Percentiles rank a stretch among this genome's conserved stretches.
phyloP scores from a whole-genome alignment of 2,329 filamentous ascomycete species.

The Phialophora macrospora region DNA sequence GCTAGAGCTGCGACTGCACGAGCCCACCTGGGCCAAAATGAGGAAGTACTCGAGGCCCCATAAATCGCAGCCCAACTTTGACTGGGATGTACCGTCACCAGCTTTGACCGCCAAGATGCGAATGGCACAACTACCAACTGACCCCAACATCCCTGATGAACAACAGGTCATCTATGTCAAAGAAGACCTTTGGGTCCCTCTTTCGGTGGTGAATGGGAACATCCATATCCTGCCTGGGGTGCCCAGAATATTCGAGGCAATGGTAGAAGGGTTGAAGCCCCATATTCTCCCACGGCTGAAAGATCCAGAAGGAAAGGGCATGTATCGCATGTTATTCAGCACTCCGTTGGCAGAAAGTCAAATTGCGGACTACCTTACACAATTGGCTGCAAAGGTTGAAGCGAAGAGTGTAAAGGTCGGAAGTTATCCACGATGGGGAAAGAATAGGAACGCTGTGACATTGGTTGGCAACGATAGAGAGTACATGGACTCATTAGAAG shows the following conservation, averaged over 20 bases:
- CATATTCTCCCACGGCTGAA: slow-evolving; percentile 70
- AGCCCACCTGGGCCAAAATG: slow-evolving; percentile 80
- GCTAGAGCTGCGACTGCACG: slow-evolving; percentile 75
- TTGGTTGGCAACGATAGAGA: slow-evolving; percentile 76
- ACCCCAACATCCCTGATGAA: slow-evolving; percentile 66
- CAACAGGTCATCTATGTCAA: slow-evolving; percentile 79
- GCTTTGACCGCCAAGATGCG: slow-evolving; percentile 79
- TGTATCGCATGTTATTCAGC: slow-evolving; percentile 77
- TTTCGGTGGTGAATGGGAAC: slow-evolving; percentile 88
- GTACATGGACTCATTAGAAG: slow-evolving; percentile 77
- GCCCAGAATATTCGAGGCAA: slow-evolving; percentile 77
- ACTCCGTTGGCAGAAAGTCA: slow-evolving; percentile 87
- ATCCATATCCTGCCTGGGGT: slow-evolving; percentile 91
- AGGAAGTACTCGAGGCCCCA: slow-evolving; percentile 76
- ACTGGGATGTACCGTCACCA: slow-evolving; percentile 82
- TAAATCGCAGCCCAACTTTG: slow-evolving; percentile 73
- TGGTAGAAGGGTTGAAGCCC: slow-evolving; percentile 78
- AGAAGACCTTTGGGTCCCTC: slow-evolving; percentile 87
- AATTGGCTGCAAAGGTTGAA: slow-evolving; percentile 74
- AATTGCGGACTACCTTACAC: slow-evolving; percentile 80
- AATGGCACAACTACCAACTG: slow-evolving; percentile 86
- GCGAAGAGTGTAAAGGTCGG: slow-evolving; percentile 86
- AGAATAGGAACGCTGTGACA: slow-evolving; percentile 85
- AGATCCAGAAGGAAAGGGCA: slow-evolving; percentile 82
- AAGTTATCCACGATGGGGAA: slow-evolving; percentile 92